Evolutionary conservation across 495 filamentous ascomycete genomes (phyloP).

Genomic region (Daldinia vernicosa): DNA sequence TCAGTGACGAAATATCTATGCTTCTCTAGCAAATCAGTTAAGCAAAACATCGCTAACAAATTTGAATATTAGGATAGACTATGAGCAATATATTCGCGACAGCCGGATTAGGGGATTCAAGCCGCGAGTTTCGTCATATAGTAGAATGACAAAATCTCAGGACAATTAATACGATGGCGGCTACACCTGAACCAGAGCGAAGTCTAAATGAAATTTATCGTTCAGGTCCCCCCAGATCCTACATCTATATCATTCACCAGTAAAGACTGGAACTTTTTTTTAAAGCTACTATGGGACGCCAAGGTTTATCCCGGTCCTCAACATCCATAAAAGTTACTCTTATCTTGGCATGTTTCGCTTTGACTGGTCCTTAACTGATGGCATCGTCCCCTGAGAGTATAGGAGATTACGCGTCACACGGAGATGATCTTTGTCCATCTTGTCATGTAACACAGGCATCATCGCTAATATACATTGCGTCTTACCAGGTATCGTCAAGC

Average conservation of each 20-base stretch:
- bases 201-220: not conserved
- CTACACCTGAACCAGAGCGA: not conserved
- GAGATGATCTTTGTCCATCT: conserved; percentile 19
- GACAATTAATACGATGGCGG: not conserved
- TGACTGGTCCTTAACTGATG: conserved; percentile 20
- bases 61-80: not conserved
- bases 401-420: conserved; percentile 25
- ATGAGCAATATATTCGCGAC: not conserved
- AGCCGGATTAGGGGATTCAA: not conserved
- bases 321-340: conserved; percentile 10
- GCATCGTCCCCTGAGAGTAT: conserved; percentile 9
- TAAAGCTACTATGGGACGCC: conserved; percentile 11
- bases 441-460: conserved; percentile 5
- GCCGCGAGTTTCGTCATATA: not conserved
- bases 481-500: not conserved
- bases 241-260: conserved; percentile 2
- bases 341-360: conserved; percentile 42
- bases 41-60: not conserved
- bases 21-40: not conserved
- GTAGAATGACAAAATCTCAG: not conserved
- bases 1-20: not conserved
- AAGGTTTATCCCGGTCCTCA: conserved; percentile 26
- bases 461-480: not conserved
- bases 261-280: conserved; percentile 3
- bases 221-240: conserved; percentile 3